These are phyloP conservation scores for Clitopilus passeckerianus DNA, from an alignment of 768 basidiomycete species.

Conservation along the genomic window DNA sequence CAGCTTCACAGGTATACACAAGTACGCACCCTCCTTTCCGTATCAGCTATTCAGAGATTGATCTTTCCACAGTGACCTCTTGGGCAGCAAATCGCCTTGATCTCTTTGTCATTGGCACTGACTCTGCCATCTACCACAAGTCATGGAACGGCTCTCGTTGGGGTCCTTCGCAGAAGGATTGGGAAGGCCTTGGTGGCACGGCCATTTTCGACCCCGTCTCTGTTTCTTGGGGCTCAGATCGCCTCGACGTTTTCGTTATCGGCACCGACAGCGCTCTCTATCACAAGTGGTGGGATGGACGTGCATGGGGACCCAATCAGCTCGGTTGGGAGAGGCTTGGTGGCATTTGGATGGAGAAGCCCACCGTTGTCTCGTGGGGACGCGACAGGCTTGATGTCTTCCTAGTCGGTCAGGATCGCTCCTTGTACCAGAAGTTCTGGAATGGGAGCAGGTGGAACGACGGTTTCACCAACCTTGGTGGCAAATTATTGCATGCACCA, in stretches of 20 bases:
- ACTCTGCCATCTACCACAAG: constrained; percentile 13
- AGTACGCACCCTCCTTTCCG: neutral
- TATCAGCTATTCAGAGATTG: neutral
- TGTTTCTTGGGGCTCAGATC: constrained; percentile 8
- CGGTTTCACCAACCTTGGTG: neutral
- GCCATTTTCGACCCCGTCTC: constrained; percentile 6
- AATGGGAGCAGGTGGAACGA: neutral
- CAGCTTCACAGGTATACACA: too few species aligned
- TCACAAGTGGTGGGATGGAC: constrained; percentile 10
- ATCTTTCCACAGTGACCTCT: constrained; percentile 4
- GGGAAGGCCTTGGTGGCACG: constrained; percentile 3
- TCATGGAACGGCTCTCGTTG: constrained; percentile 4
- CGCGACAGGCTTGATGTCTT: constrained; percentile 2
- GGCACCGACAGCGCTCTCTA: constrained; percentile 7
- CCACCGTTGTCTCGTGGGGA: constrained; percentile 5
- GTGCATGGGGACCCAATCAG: constrained; percentile 2
- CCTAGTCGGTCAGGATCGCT: constrained; percentile 2
- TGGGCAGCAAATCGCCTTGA: constrained; percentile 9
- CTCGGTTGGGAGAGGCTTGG: constrained; percentile 6
- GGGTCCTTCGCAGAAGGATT: constrained; percentile 2
- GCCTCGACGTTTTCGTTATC: constrained; percentile 11
- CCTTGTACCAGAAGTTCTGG: constrained; percentile 4
- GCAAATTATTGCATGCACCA: neutral
- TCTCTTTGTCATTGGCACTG: constrained; percentile 11
- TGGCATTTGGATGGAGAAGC: constrained; percentile 5